Evolutionary conservation across 768 basidiomycete species (phyloP).

Genomic region (Auriscalpium microsporum): DNA sequence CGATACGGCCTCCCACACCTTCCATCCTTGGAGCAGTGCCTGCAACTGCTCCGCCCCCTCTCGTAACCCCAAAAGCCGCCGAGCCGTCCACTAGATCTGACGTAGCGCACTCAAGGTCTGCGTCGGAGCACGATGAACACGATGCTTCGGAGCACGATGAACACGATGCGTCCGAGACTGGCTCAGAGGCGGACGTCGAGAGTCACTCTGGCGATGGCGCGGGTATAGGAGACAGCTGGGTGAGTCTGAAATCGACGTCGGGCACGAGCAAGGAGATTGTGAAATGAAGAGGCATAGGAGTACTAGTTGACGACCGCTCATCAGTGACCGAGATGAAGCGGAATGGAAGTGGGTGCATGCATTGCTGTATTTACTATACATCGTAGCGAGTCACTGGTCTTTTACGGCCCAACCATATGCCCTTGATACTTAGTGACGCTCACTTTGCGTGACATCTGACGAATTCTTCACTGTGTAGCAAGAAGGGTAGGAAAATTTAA

Average conservation of each 20-base stretch:
- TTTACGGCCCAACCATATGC: too few species aligned
- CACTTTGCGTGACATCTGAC: too few species aligned
- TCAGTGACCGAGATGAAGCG: too few species aligned
- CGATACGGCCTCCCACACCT: constrained; percentile 46
- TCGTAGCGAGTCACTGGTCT: too few species aligned
- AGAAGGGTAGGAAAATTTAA: too few species aligned
- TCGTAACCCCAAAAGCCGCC: constrained; percentile 4
- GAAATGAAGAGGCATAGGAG: too few species aligned
- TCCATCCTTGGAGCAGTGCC: constrained; percentile 21
- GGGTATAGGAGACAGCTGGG: constrained; percentile 58
- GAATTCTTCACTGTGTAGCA: too few species aligned
- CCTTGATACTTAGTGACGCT: too few species aligned
- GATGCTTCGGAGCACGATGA: constrained; percentile 28
- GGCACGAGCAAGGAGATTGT: too few species aligned
- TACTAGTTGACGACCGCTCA: too few species aligned
- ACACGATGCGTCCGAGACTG: constrained; percentile 32
- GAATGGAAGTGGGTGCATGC: too few species aligned
- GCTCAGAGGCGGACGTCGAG: constrained; percentile 63
- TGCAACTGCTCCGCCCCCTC: constrained; percentile 21
- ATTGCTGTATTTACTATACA: too few species aligned
- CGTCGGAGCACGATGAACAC: constrained; percentile 14
- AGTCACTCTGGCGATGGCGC: constrained; percentile 47
- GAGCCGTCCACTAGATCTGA: not conserved
- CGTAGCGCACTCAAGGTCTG: constrained; percentile 9
- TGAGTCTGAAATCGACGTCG: constrained; percentile 37